A percentile compares a stretch with the other conserved stretches of the same genome.
These are phyloP conservation scores for Gentiana macrophylla DNA, from an alignment of 257 asterid genomes.

Conservation along the genomic window DNA sequence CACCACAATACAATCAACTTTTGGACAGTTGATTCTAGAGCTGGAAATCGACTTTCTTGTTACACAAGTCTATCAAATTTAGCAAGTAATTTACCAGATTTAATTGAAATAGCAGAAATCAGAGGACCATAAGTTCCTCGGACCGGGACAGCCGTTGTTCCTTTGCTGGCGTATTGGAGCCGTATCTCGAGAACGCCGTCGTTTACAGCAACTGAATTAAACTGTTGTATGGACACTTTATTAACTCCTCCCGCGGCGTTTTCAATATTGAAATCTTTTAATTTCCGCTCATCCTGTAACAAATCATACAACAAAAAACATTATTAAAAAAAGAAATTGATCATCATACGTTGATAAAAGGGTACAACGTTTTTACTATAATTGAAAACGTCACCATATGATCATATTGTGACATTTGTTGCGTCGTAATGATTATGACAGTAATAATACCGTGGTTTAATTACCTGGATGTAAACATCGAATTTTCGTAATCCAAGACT, in stretches of 20 bases:
- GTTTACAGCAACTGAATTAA: conserved; percentile 22
- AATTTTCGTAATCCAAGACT: conserved; percentile 60
- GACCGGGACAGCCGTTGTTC: conserved; percentile 34
- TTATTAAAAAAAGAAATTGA: no score
- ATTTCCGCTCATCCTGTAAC: conserved; percentile 28
- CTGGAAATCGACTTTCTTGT: no score
- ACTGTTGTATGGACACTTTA: conserved; percentile 9
- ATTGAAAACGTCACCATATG: no score
- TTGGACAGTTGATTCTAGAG: no score
- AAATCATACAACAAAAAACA: neutral
- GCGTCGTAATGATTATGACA: no score
- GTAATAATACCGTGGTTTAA: no score
- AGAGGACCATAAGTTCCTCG: conserved; percentile 50
- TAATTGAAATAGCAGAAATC: conserved; percentile 51
- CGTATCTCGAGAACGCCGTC: conserved; percentile 35
- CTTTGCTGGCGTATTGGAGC: conserved; percentile 39
- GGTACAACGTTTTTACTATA: no score
- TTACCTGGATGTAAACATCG: conserved; percentile 59
- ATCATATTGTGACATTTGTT: no score
- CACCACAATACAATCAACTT: no score
- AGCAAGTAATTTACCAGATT: conserved; percentile 42
- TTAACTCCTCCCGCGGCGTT: conserved; percentile 38
- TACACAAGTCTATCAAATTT: no score
- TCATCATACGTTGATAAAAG: no score
- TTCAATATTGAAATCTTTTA: conserved; percentile 37